These are phyloP conservation scores for Talaromyces sp. DNA, from an alignment of 2,329 filamentous ascomycete genomes.

Conservation along the genomic window DNA sequence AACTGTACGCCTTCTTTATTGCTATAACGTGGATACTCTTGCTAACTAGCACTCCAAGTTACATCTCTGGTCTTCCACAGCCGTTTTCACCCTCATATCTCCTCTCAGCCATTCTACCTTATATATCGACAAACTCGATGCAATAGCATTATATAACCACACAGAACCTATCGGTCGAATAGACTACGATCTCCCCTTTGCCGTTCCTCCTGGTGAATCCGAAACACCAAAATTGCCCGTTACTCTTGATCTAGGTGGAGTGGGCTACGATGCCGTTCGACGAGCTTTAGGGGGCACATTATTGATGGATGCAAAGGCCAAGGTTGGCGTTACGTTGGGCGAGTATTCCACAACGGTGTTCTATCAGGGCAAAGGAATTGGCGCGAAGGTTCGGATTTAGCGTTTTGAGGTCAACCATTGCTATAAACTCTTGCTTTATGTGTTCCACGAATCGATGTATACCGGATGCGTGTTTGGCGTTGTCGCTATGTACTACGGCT, in stretches of 20 bases:
- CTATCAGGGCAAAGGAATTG: slow-evolving; percentile 68
- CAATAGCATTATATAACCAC: slow-evolving; percentile 79
- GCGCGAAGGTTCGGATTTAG: slow-evolving; percentile 54
- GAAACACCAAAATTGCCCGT: slow-evolving; percentile 76
- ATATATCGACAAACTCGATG: slow-evolving; percentile 74
- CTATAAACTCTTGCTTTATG: neutral
- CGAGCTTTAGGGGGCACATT: slow-evolving; percentile 76
- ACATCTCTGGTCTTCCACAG: slow-evolving; percentile 81
- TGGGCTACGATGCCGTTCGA: slow-evolving; percentile 78
- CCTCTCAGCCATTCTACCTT: slow-evolving; percentile 71
- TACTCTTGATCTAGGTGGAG: slow-evolving; percentile 68
- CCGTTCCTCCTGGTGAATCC: slow-evolving; percentile 69
- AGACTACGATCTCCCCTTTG: slow-evolving; percentile 68
- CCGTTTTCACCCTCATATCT: slow-evolving; percentile 77
- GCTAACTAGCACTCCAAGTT: slow-evolving; percentile 40
- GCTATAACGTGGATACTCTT: slow-evolving; percentile 7
- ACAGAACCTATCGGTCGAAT: slow-evolving; percentile 76
- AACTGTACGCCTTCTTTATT: slow-evolving; percentile 48
- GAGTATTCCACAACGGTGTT: slow-evolving; percentile 70
- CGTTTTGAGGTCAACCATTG: neutral
- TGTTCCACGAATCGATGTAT: neutral
- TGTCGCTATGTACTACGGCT: neutral
- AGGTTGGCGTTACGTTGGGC: slow-evolving; percentile 70
- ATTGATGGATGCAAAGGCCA: slow-evolving; percentile 73
- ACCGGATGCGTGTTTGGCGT: neutral